Percentiles rank a stretch among this genome's conserved stretches.
Conservation (phyloP, 352 stramenopile genomes). For the Phytopythium oedochilum region DNA sequence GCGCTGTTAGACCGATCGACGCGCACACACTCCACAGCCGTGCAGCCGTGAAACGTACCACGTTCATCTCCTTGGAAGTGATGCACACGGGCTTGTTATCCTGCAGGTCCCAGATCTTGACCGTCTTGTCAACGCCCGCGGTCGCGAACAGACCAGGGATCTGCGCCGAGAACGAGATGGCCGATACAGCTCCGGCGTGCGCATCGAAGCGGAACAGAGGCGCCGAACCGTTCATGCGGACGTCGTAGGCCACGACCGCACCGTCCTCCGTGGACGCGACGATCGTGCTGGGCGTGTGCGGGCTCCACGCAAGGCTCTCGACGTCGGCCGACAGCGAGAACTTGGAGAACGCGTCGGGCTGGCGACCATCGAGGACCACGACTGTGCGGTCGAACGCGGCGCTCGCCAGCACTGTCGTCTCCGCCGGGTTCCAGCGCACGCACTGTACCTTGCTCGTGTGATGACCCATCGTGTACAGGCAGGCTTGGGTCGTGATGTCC, state of each 20-base stretch:
- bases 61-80: slow-evolving; percentile 90
- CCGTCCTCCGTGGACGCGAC: slow-evolving; percentile 95
- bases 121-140: slow-evolving; percentile 96
- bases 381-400: slow-evolving; percentile 94
- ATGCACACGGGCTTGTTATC: slow-evolving; percentile 71
- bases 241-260: slow-evolving; percentile 92
- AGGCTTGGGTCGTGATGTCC: slow-evolving; percentile 90
- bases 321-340: slow-evolving; percentile 84
- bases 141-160: slow-evolving; percentile 94
- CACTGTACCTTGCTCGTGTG: slow-evolving; percentile 98
- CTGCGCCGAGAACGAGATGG: slow-evolving; percentile 81
- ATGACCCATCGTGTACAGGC: slow-evolving; percentile 96
- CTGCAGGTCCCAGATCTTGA: slow-evolving; percentile 96
- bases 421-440: slow-evolving; percentile 94
- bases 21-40: background rate
- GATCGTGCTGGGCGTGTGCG: slow-evolving; percentile 90
- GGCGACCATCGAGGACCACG: slow-evolving; percentile 92
- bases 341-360: slow-evolving; percentile 73
- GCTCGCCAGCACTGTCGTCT: slow-evolving; percentile 95
- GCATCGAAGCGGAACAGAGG: slow-evolving; percentile 93
- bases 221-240: slow-evolving; percentile 91
- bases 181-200: slow-evolving; percentile 84
- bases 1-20: background rate
- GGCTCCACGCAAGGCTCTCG: slow-evolving; percentile 93
- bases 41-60: slow-evolving; percentile 52